phyloP scores from a whole-genome alignment of 1,139 yeast genomes.

The Pichia cactophila region DNA sequence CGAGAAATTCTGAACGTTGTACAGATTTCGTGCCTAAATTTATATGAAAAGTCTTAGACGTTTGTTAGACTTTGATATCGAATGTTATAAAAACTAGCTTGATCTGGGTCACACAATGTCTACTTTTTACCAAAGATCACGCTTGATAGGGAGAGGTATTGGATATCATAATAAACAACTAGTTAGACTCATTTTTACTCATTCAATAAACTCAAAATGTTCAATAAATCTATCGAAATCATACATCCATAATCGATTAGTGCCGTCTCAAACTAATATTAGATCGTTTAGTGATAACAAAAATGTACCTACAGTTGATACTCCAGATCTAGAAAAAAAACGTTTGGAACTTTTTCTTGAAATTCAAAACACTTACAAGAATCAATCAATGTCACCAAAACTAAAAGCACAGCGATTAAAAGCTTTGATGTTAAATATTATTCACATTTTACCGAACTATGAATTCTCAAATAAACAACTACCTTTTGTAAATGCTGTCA shows the following conservation, averaged over 20 bases:
- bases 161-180: neutral
- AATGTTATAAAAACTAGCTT: neutral
- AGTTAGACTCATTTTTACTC: neutral
- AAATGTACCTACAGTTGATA: conserved; percentile 10
- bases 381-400: conserved; percentile 21
- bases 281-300: neutral
- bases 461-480: conserved; percentile 22
- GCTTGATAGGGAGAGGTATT: neutral
- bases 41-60: too few relatives aligned
- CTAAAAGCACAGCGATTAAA: conserved; percentile 22
- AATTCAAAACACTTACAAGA: conserved; percentile 21
- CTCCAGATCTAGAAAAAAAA: conserved; percentile 15
- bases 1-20: too few relatives aligned
- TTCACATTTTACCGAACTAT: conserved; percentile 15
- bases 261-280: neutral
- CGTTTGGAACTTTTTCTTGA: conserved; percentile 17
- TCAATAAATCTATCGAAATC: neutral
- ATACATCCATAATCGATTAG: neutral
- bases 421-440: conserved; percentile 15
- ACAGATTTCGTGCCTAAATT: too few relatives aligned
- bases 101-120: neutral
- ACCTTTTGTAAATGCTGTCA: conserved; percentile 23
- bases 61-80: neutral
- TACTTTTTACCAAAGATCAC: neutral
- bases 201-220: neutral